phyloP scores from a whole-genome alignment of 1,284 basidiomycete genomes.

The Taiwanofungus camphoratus region DNA sequence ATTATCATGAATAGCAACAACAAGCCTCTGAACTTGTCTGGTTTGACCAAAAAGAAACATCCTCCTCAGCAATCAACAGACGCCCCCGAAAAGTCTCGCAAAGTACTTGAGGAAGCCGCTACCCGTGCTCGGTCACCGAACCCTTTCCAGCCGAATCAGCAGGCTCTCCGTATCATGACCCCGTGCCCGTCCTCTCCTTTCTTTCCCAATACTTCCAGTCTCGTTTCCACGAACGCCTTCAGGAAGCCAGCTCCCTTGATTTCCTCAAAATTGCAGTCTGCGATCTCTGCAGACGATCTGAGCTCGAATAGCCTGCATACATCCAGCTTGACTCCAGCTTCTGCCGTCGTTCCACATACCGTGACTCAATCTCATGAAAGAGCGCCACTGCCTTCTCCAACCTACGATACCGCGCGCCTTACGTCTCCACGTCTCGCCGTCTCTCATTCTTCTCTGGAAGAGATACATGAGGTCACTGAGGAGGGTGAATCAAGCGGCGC shows the following conservation, averaged over 20 bases:
- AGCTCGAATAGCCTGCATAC: constrained; percentile 26
- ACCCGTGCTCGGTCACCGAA: constrained; percentile 11
- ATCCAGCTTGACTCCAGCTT: constrained; percentile 11
- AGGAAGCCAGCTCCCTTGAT: constrained; percentile 11
- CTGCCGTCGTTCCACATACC: neutral
- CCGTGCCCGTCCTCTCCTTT: constrained; percentile 20
- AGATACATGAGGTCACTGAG: constrained; percentile 21
- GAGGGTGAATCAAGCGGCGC: constrained; percentile 13
- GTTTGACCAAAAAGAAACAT: constrained; percentile 17
- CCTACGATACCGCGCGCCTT: constrained; percentile 3
- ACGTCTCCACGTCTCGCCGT: constrained; percentile 12
- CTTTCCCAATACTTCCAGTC: constrained; percentile 15
- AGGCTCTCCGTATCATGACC: constrained; percentile 11
- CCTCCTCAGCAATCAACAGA: neutral
- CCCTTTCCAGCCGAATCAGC: constrained; percentile 12
- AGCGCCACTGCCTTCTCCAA: neutral
- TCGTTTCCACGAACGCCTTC: constrained; percentile 16
- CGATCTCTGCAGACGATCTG: constrained; percentile 16
- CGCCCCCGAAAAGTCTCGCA: constrained; percentile 9
- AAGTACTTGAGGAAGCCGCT: constrained; percentile 14
- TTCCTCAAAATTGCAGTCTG: constrained; percentile 11
- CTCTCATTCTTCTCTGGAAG: constrained; percentile 21
- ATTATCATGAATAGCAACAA: constrained; percentile 11
- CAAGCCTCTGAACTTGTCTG: constrained; percentile 26
- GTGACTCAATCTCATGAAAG: neutral